Conservation (phyloP, 768 basidiomycete species). For the Lentinula sp. region DNA sequence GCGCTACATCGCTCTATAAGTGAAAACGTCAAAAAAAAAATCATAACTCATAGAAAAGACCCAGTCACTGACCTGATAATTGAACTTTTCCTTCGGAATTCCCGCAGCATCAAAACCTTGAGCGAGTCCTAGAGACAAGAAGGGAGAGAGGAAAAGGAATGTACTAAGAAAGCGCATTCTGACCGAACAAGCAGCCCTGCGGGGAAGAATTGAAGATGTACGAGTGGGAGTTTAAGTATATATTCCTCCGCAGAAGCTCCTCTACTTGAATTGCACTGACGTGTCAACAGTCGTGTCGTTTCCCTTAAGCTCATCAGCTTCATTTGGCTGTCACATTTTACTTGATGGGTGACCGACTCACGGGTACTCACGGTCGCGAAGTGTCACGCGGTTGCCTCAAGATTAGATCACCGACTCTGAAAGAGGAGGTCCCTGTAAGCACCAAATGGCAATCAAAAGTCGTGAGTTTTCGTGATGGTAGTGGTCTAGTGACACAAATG, state of each 20-base stretch:
- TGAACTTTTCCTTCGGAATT: conserved; percentile 49
- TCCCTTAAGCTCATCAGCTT: neutral
- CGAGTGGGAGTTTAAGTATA: neutral
- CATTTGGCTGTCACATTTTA: neutral
- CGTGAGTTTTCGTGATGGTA: no score
- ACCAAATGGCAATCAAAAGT: no score
- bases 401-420: no score
- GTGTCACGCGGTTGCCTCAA: neutral
- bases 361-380: conserved; percentile 1
- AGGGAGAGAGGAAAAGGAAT: conserved; percentile 40
- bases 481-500: no score
- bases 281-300: conserved; percentile 41
- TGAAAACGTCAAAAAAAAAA: neutral
- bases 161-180: conserved; percentile 56
- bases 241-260: neutral
- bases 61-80: conserved; percentile 55
- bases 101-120: conserved; percentile 34
- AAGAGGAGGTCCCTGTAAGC: no score
- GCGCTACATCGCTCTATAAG: conserved; percentile 83
- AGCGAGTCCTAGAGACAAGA: conserved; percentile 40
- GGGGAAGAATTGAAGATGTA: neutral
- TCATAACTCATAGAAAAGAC: neutral
- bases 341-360: neutral
- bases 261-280: conserved; percentile 27
- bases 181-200: conserved; percentile 5